Evolutionary conservation across 208 protist species (phyloP).

Genomic region (Giardia muris): DNA sequence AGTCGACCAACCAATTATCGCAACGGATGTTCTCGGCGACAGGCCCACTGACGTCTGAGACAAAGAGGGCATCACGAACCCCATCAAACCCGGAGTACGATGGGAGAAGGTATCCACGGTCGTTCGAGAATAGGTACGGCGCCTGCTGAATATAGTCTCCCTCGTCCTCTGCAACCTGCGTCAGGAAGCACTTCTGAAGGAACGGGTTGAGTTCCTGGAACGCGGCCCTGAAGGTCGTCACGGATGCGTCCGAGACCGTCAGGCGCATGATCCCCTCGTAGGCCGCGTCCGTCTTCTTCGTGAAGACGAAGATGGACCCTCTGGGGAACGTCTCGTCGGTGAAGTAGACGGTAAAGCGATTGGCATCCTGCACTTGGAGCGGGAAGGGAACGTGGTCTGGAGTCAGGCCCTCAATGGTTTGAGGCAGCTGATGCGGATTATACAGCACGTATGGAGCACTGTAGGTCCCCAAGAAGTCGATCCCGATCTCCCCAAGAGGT

Average conservation of each 20-base stretch:
- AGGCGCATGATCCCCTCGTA: not conserved
- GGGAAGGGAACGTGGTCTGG: not conserved
- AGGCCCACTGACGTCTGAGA: no score
- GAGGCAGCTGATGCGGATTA: not conserved
- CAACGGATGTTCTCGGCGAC: not conserved
- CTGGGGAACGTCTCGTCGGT: not conserved
- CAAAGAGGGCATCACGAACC: not conserved
- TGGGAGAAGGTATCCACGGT: not conserved
- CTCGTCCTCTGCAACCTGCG: not conserved
- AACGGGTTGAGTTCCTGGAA: not conserved
- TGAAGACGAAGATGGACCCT: not conserved
- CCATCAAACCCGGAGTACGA: slow-evolving; percentile 7
- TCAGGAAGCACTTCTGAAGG: not conserved
- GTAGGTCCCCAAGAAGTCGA: not conserved
- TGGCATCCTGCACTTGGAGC: no score
- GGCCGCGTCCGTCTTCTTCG: not conserved
- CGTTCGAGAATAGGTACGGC: not conserved
- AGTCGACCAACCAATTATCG: slow-evolving; percentile 9
- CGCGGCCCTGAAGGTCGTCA: not conserved
- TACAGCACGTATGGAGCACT: not conserved
- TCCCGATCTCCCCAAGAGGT: not conserved
- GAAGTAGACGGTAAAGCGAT: not conserved
- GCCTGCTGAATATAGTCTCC: not conserved
- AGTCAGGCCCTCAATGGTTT: not conserved
- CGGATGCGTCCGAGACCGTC: not conserved